Conservation (phyloP, 805 yeast genomes). For the Suhomyces emberorum region DNA sequence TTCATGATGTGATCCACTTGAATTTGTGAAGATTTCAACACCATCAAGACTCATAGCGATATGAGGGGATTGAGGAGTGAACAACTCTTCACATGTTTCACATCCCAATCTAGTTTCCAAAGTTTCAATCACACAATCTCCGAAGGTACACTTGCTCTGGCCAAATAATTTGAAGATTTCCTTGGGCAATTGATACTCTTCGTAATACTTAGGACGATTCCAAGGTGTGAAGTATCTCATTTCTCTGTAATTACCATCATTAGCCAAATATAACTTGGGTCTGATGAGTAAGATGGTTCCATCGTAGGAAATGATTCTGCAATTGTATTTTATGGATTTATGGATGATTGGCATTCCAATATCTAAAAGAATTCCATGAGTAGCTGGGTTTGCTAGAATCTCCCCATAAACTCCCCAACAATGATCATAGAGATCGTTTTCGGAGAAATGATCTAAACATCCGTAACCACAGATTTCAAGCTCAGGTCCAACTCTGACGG, state of each 20-base stretch:
- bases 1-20: slow-evolving; percentile 98
- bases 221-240: slow-evolving; percentile 97
- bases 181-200: slow-evolving; percentile 69
- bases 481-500: slow-evolving; percentile 94
- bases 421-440: slow-evolving; percentile 82
- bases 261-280: slow-evolving; percentile 91
- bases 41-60: slow-evolving; percentile 91
- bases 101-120: slow-evolving; percentile 90
- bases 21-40: slow-evolving; percentile 93
- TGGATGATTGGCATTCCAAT: slow-evolving; percentile 94
- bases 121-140: slow-evolving; percentile 86
- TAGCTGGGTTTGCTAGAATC: slow-evolving; percentile 62
- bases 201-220: slow-evolving; percentile 75
- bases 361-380: slow-evolving; percentile 77
- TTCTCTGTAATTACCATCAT: slow-evolving; percentile 97
- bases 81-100: slow-evolving; percentile 96
- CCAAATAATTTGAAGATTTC: slow-evolving; percentile 55
- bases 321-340: slow-evolving; percentile 84
- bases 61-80: slow-evolving; percentile 96
- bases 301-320: slow-evolving; percentile 79
- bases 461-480: slow-evolving; percentile 94
- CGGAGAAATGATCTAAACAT: slow-evolving; percentile 90
- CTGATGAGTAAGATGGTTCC: slow-evolving; percentile 80
- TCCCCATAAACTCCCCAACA: slow-evolving; percentile 93
- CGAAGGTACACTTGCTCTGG: slow-evolving; percentile 70